Percentiles rank a stretch among this genome's conserved stretches.
phyloP scores from a whole-genome alignment of 192 early-diverging fungal species.

The Pilaira anomala region DNA sequence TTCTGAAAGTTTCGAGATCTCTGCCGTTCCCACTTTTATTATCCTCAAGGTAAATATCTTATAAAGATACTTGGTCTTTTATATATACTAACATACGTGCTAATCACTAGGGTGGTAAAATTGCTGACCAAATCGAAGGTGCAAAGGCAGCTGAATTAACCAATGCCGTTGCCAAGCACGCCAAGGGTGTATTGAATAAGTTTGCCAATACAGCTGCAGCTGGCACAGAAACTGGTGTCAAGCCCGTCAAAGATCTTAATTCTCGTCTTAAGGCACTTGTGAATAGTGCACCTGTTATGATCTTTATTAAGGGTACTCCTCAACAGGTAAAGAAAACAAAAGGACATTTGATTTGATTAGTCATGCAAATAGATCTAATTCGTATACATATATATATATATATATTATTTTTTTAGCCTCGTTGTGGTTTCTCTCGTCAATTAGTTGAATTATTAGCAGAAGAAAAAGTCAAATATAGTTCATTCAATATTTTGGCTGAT shows the following conservation, averaged over 20 bases:
- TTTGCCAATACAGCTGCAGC: conserved; percentile 34
- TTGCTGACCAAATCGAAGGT: conserved; percentile 80
- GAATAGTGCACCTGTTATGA: conserved; percentile 77
- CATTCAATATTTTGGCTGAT: conserved; percentile 86
- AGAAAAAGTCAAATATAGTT: conserved; percentile 75
- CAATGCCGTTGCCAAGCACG: conserved; percentile 63
- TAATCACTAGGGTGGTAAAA: conserved; percentile 38
- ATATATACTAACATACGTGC: neutral
- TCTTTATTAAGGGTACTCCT: conserved; percentile 93
- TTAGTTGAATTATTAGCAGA: conserved; percentile 76
- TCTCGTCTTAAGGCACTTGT: conserved; percentile 68
- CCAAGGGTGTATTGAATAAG: conserved; percentile 40
- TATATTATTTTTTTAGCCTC: conserved; percentile 51
- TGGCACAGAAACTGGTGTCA: conserved; percentile 21
- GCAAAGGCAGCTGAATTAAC: conserved; percentile 83
- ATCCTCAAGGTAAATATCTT: conserved; percentile 61
- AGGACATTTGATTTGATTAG: too few relatives aligned
- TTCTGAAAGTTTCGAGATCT: conserved; percentile 86
- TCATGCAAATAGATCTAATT: neutral
- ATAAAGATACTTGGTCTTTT: neutral
- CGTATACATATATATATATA: too few relatives aligned
- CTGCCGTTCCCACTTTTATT: conserved; percentile 88
- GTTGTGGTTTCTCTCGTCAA: conserved; percentile 90
- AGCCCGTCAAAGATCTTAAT: conserved; percentile 52
- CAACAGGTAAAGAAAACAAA: conserved; percentile 31